Percentiles rank a stretch among this genome's conserved stretches.
These are phyloP conservation scores for Diaporthe citrichinensis DNA, from an alignment of 2,329 filamentous ascomycete species.

Conservation along the genomic window DNA sequence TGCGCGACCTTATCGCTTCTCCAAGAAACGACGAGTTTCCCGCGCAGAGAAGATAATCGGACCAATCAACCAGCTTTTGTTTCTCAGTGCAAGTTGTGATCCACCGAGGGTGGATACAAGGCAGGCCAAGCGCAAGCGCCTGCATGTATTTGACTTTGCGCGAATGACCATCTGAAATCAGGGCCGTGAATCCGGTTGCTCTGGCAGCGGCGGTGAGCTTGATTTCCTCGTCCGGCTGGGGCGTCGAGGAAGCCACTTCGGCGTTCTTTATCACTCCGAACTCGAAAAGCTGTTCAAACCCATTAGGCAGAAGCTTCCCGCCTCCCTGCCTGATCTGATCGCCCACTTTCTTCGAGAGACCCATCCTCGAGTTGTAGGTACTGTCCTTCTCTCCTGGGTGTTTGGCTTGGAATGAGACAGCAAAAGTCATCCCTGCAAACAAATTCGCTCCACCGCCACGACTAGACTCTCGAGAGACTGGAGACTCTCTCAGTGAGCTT, in stretches of 20 bases:
- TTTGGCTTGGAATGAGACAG: conserved; percentile 77
- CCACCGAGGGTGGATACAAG: conserved; percentile 89
- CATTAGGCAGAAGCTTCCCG: conserved; percentile 78
- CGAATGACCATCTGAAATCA: conserved; percentile 89
- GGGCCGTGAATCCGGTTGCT: conserved; percentile 81
- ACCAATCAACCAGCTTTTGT: conserved; percentile 77
- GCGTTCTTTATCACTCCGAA: conserved; percentile 53
- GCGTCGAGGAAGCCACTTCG: conserved; percentile 48
- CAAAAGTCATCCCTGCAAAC: conserved; percentile 89
- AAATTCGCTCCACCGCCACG: conserved; percentile 53
- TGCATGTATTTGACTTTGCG: conserved; percentile 95
- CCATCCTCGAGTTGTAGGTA: conserved; percentile 57
- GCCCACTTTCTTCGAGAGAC: conserved; percentile 64
- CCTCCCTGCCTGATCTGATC: conserved; percentile 78
- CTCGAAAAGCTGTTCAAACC: conserved; percentile 87
- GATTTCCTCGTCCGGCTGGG: conserved; percentile 55
- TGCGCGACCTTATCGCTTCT: conserved; percentile 82
- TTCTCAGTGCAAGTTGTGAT: conserved; percentile 78
- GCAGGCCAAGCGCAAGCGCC: conserved; percentile 89
- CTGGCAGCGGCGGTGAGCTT: conserved; percentile 66
- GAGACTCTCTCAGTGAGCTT: conserved; percentile 37
- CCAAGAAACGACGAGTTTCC: conserved; percentile 84
- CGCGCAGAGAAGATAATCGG: conserved; percentile 86
- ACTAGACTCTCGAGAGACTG: conserved; percentile 31
- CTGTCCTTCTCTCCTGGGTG: conserved; percentile 67